Evolutionary conservation across 2,329 filamentous ascomycete species (phyloP), one percentile per base, ranked within the genome.

Genomic region (Cladophialophora yegresii): DNA sequence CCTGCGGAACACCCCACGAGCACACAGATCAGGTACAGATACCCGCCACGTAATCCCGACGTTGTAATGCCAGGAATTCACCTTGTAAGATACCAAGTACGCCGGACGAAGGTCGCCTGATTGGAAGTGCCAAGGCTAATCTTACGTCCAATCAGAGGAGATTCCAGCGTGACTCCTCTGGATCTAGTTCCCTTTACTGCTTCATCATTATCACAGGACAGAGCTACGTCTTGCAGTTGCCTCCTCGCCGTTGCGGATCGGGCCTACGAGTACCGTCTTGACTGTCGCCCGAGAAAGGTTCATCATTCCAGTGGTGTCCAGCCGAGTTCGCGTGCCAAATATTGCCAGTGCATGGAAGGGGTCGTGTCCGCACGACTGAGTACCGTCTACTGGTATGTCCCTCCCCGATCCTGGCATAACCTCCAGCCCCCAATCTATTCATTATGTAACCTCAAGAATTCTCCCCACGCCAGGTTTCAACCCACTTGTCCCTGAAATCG

Each of bases 401-500:
- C 7, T 43, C 32, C 32, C 16, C 5, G 7, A 16, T n/a, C 7
- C 36, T n/a, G 36, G 36, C 7, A 43, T n/a, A 43, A 8, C 36
- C 4, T 43, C n/a, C 36, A 43, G 36, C 36, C 13, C 30, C 36
- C 36, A 43, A 23, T 23, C 23, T 43, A 20, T 7, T 47, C 5
- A 49, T 32, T 28, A 28, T 30, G 23, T 30, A 47, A 30, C 40
- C 1, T 6, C 26, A 20, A n/a, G 9, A 20, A 20, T 43, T 23
- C 23, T 40, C 3, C 16, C 3, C 16, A n/a, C 54, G 26, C 6
- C n/a, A 32, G 45, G 45, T 12, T 26, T 58, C 47, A 45, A 30
- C 33, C 55, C 55, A 32, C 20, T 58, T 4, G 40, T 58, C 13
- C 55, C 55, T 58, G 55, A 58, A 26, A 20, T 58, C 10, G 55